Evolutionary conservation across 768 basidiomycete species (phyloP).

Genomic region (Boletellus ananiceps): DNA sequence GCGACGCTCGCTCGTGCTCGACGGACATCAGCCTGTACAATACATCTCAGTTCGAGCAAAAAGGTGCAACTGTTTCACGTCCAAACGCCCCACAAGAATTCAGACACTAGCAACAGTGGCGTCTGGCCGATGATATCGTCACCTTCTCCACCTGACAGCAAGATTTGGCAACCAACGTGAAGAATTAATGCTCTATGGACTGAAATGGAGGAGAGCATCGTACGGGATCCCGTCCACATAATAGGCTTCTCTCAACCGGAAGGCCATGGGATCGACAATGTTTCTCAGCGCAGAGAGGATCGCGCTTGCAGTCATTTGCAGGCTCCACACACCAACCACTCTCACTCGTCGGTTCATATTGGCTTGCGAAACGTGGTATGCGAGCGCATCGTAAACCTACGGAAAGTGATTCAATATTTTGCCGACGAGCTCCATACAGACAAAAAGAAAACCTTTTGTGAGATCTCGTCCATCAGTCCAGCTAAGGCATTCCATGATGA

Average conservation of each 20-base stretch:
- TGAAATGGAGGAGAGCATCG: constrained; percentile 23
- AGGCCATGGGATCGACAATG: constrained; percentile 61
- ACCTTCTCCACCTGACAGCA: constrained; percentile 5
- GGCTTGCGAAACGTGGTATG: constrained; percentile 88
- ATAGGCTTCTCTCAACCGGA: constrained; percentile 27
- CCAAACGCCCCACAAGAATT: not conserved
- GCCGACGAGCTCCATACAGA: not conserved
- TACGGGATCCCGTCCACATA: constrained; percentile 31
- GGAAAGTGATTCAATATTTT: not conserved
- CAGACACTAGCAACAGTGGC: not conserved
- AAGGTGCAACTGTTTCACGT: too few species aligned
- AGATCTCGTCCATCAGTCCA: constrained; percentile 88
- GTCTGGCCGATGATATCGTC: not conserved
- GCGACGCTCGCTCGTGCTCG: too few species aligned
- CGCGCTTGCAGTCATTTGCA: constrained; percentile 90
- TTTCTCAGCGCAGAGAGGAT: constrained; percentile 73
- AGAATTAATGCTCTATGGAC: constrained; percentile 19
- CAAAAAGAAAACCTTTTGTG: constrained; percentile 57
- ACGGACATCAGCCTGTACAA: too few species aligned
- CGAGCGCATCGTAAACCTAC: constrained; percentile 86
- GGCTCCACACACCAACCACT: constrained; percentile 89
- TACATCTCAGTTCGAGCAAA: too few species aligned
- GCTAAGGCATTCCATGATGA: constrained; percentile 42
- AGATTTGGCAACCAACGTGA: not conserved
- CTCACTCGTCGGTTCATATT: constrained; percentile 87